A percentile compares a stretch with the other conserved stretches of the same genome.
Evolutionary conservation across 2,329 filamentous ascomycete genomes (phyloP).

Genomic region (Talaromyces sp.): DNA sequence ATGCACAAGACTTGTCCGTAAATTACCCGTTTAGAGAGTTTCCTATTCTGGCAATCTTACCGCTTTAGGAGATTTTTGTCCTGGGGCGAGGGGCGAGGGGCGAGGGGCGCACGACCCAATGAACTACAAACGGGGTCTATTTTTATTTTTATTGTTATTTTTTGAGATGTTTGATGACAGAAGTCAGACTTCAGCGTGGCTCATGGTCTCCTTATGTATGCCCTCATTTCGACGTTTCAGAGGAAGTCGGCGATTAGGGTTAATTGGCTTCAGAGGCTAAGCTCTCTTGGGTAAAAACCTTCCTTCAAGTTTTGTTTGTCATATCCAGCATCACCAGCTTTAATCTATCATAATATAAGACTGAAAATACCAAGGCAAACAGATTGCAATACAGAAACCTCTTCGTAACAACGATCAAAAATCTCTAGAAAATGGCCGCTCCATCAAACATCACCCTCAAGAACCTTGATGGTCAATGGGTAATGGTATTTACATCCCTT

Average conservation of each 20-base stretch:
- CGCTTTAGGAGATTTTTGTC: background rate
- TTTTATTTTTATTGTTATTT: constrained; percentile 1
- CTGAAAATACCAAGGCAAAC: background rate
- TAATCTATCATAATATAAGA: background rate
- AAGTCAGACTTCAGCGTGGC: background rate
- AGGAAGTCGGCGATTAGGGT: background rate
- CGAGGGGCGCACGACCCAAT: background rate
- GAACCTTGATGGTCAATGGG: constrained; percentile 6
- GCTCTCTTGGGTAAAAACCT: background rate
- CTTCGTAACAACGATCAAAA: background rate
- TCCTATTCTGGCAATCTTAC: background rate
- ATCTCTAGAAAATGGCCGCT: background rate
- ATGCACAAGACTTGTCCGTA: background rate
- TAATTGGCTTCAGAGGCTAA: background rate
- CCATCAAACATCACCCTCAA: constrained; percentile 2
- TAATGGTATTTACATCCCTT: background rate
- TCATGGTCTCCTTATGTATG: constrained; percentile 1
- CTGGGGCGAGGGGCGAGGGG: background rate
- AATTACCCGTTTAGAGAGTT: background rate
- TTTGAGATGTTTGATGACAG: background rate
- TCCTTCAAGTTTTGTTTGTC: background rate
- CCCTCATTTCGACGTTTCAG: background rate
- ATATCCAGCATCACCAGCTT: background rate
- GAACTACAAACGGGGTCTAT: background rate
- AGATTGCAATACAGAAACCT: background rate